Percentiles rank a stretch among this genome's conserved stretches.
Evolutionary conservation across 768 basidiomycete species (phyloP).

Genomic region (Galerina sulciceps): DNA sequence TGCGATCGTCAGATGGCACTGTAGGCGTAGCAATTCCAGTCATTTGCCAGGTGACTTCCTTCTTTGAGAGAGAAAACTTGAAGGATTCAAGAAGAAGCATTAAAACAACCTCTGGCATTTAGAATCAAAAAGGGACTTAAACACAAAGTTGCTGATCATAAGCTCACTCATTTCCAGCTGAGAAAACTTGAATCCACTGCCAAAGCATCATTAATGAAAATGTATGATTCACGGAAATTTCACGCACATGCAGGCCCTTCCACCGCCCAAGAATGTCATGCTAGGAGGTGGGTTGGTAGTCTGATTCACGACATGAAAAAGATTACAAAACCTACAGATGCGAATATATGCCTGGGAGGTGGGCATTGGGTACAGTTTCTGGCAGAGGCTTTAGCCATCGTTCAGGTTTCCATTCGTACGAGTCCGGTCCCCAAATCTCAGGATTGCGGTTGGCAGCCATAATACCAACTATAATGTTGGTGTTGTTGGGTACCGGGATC

Average conservation of each 20-base stretch:
- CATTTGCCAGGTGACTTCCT: slow-evolving; percentile 27
- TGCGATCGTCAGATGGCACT: slow-evolving; percentile 1
- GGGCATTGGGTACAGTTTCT: slow-evolving; percentile 32
- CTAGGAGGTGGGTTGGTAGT: slow-evolving; percentile 22
- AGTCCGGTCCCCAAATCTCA: slow-evolving; percentile 52
- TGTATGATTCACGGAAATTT: background rate
- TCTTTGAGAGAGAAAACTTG: slow-evolving; percentile 21
- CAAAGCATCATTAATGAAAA: background rate
- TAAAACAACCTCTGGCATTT: background rate
- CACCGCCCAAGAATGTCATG: slow-evolving; percentile 50
- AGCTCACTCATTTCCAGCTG: slow-evolving; percentile 34
- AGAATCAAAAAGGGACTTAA: background rate
- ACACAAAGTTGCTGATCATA: background rate
- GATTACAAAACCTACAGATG: slow-evolving; percentile 33
- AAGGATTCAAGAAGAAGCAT: slow-evolving; percentile 23
- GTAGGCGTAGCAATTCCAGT: slow-evolving; percentile 20
- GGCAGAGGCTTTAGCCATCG: slow-evolving; percentile 43
- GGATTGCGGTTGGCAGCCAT: slow-evolving; percentile 42
- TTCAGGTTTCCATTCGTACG: slow-evolving; percentile 52
- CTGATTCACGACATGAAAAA: background rate
- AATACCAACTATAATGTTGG: slow-evolving; percentile 30
- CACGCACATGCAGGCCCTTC: slow-evolving; percentile 49
- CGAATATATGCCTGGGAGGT: slow-evolving; percentile 47
- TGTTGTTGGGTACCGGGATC: slow-evolving; percentile 41
- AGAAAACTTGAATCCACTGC: slow-evolving; percentile 26